Percentiles rank a stretch among this genome's conserved stretches.
These are phyloP conservation scores for Gossypium schwendimanii DNA, from an alignment of 441 rosid genomes.

Conservation along the genomic window DNA sequence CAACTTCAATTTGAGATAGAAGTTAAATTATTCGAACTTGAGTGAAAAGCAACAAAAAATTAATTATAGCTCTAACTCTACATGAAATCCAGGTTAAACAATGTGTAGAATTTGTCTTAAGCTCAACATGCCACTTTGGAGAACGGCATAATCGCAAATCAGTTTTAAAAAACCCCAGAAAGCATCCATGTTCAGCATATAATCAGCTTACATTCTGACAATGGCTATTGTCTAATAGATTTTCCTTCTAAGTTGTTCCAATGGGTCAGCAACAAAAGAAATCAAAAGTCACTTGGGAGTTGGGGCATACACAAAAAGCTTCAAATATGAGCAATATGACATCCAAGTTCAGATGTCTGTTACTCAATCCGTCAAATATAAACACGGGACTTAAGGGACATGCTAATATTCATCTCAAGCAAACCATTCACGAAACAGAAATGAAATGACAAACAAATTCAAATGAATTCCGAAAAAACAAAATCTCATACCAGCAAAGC, in stretches of 20 bases:
- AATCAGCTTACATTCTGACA: background rate
- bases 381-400: background rate
- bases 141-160: background rate
- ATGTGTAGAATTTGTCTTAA: background rate
- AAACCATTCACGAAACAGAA: background rate
- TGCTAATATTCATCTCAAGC: background rate
- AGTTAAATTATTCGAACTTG: background rate
- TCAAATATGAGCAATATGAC: background rate
- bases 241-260: background rate
- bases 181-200: background rate
- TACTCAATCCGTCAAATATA: background rate
- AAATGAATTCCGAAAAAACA: background rate
- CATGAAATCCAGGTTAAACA: background rate
- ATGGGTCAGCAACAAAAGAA: background rate
- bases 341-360: background rate
- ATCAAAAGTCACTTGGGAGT: background rate
- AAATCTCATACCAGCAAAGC: slow-evolving; percentile 24
- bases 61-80: background rate
- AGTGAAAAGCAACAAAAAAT: background rate
- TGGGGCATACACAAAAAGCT: too few species aligned
- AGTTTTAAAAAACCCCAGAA: background rate
- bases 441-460: background rate
- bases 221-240: background rate
- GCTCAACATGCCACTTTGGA: background rate
- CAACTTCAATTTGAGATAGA: background rate